Base-by-base conservation (phyloP, 306 rosid species). In the Citrullus amarus region DNA sequence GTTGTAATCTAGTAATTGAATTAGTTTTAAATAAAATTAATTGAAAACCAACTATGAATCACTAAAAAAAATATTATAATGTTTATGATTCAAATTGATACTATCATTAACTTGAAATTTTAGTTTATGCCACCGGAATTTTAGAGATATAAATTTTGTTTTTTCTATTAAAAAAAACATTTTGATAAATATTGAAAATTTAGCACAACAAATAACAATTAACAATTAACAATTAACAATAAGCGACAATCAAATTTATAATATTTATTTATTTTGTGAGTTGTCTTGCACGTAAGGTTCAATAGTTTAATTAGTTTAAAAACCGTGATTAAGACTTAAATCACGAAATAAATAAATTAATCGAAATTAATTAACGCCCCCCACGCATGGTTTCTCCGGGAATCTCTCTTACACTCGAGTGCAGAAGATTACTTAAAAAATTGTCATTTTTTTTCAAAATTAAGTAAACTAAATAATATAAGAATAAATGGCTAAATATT, bases 371-470 rank as follows among this genome's bases (percentile, higher is more conserved):
- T 85, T 84, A 85, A 81, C 79, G 88, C 86, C 85, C 93, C 68
- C 93, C 98, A 91, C 95, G 93, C 95, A 77, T 75, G 96, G 95
- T 80, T 72, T 87, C 87, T 88, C 92, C 96, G 91, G 87, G 92
- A 93, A 89, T 91, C 98, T 93, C 94, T 90, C 92, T 32, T 60
- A 79, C 83, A 80, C 88, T 85, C 77, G 81, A 81, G 57, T 74
- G 85, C 86, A 79, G 70, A 73, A 32, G 78, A 51, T 51, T 73
- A 73, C 59, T 71, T 46, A 73, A 73, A 73, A 4, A 73, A 6
- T 50, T 0, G 25, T 7, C 13, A 6, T 0, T 6, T 70, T 48
- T 71, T 48, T 53, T 53, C 8, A 4, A 4, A 46, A 14, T 48
- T 15, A 46, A 1, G 59, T 14, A 25, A 50, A 71, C 56, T 69